Evolutionary conservation across 129 eudicot genomes (phyloP).

Genomic region (Flaveria ramosissima): DNA sequence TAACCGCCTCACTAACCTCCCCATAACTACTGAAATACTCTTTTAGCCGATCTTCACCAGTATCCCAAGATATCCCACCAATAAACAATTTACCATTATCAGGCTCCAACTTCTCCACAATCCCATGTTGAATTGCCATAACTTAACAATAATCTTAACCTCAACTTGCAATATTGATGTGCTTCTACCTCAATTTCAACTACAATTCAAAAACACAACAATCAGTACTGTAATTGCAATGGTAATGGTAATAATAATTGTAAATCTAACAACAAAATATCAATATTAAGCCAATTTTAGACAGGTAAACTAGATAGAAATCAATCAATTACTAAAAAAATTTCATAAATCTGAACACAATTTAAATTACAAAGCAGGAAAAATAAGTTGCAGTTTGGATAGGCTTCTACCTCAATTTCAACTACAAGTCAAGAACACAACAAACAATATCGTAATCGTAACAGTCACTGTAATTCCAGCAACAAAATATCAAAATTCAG

Average conservation of each 20-base stretch:
- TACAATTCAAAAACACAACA: conserved; percentile 15
- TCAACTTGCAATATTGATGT: conserved; percentile 8
- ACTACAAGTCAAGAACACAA: too few relatives aligned
- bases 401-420: too few relatives aligned
- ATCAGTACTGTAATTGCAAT: neutral
- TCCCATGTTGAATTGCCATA: conserved; percentile 33
- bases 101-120: conserved; percentile 57
- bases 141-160: conserved; percentile 14
- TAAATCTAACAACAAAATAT: neutral
- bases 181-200: conserved; percentile 25
- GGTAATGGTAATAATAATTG: neutral
- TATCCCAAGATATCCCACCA: conserved; percentile 94
- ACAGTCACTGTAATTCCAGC: too few relatives aligned
- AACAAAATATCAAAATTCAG: neutral
- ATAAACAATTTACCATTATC: conserved; percentile 77
- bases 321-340: neutral
- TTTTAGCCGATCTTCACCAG: conserved; percentile 72
- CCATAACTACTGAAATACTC: conserved; percentile 70
- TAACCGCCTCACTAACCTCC: conserved; percentile 72
- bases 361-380: neutral
- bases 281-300: neutral
- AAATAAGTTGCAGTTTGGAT: too few relatives aligned
- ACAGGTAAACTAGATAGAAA: neutral
- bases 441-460: too few relatives aligned
- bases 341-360: neutral